These are phyloP conservation scores for Fusarium sp. DNA, from an alignment of 2,329 filamentous ascomycete species.

Conservation along the genomic window DNA sequence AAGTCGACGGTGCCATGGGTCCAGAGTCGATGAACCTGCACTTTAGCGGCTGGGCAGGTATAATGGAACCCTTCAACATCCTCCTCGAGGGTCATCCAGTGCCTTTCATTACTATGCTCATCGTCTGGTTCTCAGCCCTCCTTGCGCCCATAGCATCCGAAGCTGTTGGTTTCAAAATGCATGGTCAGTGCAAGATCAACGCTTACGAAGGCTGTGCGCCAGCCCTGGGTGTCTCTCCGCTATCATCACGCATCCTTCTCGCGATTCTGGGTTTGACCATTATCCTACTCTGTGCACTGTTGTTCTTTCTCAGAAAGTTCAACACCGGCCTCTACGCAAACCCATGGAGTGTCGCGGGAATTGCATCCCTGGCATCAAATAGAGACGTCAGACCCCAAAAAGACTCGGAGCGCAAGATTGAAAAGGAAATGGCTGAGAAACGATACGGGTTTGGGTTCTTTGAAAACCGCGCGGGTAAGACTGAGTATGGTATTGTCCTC, in stretches of 20 bases:
- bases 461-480: conserved; percentile 33
- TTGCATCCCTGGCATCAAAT: conserved; percentile 45
- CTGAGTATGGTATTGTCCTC: conserved; percentile 46
- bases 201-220: conserved; percentile 41
- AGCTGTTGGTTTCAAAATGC: conserved; percentile 46
- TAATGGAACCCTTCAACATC: conserved; percentile 53
- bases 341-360: conserved; percentile 51
- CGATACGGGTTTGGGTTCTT: conserved; percentile 47
- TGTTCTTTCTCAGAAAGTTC: conserved; percentile 41
- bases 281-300: conserved; percentile 35
- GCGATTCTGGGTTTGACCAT: conserved; percentile 40
- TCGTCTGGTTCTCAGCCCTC: conserved; percentile 43
- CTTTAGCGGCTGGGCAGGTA: conserved; percentile 54
- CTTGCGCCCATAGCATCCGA: conserved; percentile 44
- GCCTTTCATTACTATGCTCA: conserved; percentile 45
- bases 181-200: conserved; percentile 42
- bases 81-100: conserved; percentile 50
- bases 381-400: conserved; percentile 38
- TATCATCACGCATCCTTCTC: conserved; percentile 33
- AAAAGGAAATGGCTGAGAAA: conserved; percentile 45
- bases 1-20: conserved; percentile 54
- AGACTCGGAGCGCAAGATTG: conserved; percentile 40
- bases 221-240: conserved; percentile 41
- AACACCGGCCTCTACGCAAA: conserved; percentile 48
- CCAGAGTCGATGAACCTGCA: conserved; percentile 59